A percentile compares a stretch with the other conserved stretches of the same genome.
These are phyloP conservation scores for Rhizopogon vulgaris DNA, from an alignment of 768 basidiomycete species.

Conservation along the genomic window DNA sequence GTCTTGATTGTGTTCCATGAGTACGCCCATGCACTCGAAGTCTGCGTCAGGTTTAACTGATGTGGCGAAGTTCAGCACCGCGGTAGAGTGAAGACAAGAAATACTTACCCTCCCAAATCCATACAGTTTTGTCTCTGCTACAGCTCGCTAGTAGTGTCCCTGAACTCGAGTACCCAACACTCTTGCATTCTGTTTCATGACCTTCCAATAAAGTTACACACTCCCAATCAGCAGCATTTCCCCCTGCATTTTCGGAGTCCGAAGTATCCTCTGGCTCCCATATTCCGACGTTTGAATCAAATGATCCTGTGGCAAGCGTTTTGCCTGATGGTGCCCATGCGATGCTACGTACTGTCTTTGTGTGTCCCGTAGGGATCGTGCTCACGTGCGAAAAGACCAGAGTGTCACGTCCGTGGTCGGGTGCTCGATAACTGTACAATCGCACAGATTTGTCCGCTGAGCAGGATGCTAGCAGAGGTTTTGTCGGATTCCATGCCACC, in stretches of 20 bases:
- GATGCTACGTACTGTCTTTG: slow-evolving; percentile 78
- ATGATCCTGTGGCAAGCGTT: slow-evolving; percentile 86
- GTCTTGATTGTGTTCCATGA: slow-evolving; percentile 97
- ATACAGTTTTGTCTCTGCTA: slow-evolving; percentile 94
- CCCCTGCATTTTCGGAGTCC: slow-evolving; percentile 28
- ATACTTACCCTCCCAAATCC: slow-evolving; percentile 92
- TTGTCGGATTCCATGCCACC: slow-evolving; percentile 81
- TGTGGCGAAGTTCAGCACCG: not conserved
- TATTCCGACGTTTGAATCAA: slow-evolving; percentile 87
- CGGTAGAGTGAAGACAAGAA: not conserved
- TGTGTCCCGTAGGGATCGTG: slow-evolving; percentile 78
- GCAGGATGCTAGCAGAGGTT: slow-evolving; percentile 83
- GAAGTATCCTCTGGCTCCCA: slow-evolving; percentile 67
- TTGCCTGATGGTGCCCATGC: slow-evolving; percentile 88
- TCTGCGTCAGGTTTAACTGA: slow-evolving; percentile 86
- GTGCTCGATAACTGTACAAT: slow-evolving; percentile 60
- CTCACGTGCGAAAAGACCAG: slow-evolving; percentile 46
- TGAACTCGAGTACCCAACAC: slow-evolving; percentile 75
- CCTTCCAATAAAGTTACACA: slow-evolving; percentile 84
- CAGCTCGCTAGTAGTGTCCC: slow-evolving; percentile 85
- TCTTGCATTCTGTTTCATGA: slow-evolving; percentile 96
- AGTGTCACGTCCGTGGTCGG: slow-evolving; percentile 12
- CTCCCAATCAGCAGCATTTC: slow-evolving; percentile 66
- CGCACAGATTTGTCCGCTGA: slow-evolving; percentile 92
- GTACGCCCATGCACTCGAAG: slow-evolving; percentile 89